Conservation (phyloP, 208 protist species). For the Eutreptiella sp. region DNA sequence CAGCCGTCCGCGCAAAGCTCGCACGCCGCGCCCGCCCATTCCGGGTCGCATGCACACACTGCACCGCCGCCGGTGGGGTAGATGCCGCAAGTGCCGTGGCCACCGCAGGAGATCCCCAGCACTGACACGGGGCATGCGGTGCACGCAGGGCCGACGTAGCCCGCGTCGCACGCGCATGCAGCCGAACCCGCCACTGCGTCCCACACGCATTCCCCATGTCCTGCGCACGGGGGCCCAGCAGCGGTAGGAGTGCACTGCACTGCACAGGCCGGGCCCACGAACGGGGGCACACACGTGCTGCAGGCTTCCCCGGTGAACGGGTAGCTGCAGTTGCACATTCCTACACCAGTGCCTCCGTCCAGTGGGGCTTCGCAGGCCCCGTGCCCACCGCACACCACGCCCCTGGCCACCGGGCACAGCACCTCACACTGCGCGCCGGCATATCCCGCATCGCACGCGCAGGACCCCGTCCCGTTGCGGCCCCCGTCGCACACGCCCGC, state of each 20-base stretch:
- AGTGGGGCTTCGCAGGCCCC: conserved; percentile 17
- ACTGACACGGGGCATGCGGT: background rate
- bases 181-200: too few species aligned
- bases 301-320: too few species aligned
- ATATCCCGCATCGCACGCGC: conserved; percentile 24
- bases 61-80: conserved; percentile 17
- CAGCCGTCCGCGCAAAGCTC: too few species aligned
- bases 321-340: too few species aligned
- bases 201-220: too few species aligned
- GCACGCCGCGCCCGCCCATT: conserved; percentile 7
- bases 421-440: conserved; percentile 19
- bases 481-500: background rate
- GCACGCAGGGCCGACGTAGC: conserved; percentile 21
- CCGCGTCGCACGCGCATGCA: background rate
- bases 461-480: conserved; percentile 14
- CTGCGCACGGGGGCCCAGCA: too few species aligned
- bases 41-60: conserved; percentile 25
- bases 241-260: background rate
- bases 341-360: too few species aligned
- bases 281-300: background rate
- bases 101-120: conserved; percentile 21
- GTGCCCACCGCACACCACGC: conserved; percentile 8
- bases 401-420: conserved; percentile 6
- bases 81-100: conserved; percentile 19
- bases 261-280: background rate